These are phyloP conservation scores for Chaetomium tenue DNA, from an alignment of 495 filamentous ascomycete genomes.

Conservation along the genomic window DNA sequence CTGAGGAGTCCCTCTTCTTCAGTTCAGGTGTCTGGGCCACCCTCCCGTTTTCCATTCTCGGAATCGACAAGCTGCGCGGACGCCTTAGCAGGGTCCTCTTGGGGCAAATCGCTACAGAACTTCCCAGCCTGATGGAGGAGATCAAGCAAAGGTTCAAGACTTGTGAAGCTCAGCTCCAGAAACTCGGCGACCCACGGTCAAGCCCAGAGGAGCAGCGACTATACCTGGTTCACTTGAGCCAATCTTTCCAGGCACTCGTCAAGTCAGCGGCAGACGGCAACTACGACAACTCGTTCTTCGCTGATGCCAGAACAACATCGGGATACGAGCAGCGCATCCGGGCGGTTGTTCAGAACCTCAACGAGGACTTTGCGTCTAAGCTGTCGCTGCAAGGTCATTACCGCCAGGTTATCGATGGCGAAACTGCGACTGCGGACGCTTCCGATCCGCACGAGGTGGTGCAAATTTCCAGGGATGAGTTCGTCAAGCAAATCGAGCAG, in stretches of 20 bases:
- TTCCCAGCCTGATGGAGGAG: conserved; percentile 60
- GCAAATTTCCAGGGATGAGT: conserved; percentile 27
- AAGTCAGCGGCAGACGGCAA: conserved; percentile 55
- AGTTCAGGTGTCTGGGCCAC: conserved; percentile 42
- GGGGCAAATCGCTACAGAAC: conserved; percentile 53
- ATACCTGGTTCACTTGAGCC: conserved; percentile 54
- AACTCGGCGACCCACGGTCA: conserved; percentile 51
- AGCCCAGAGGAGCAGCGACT: conserved; percentile 51
- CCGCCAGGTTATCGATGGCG: conserved; percentile 34
- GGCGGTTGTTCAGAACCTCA: conserved; percentile 58
- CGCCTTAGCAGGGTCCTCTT: conserved; percentile 59
- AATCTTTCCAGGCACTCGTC: conserved; percentile 50
- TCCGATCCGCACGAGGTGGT: not conserved
- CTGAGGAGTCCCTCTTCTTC: conserved; percentile 46
- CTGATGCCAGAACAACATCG: conserved; percentile 35
- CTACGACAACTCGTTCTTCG: conserved; percentile 59
- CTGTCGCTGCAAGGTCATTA: conserved; percentile 50
- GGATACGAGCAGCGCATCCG: conserved; percentile 56
- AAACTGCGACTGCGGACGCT: not conserved
- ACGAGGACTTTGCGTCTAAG: conserved; percentile 53
- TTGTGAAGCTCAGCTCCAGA: conserved; percentile 38
- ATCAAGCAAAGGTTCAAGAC: conserved; percentile 45
- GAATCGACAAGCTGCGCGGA: conserved; percentile 50
- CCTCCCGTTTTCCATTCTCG: conserved; percentile 32
- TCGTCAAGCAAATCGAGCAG: conserved; percentile 36